Evolutionary conservation across 441 rosid genomes (phyloP).

Genomic region (Populus hybrid): DNA sequence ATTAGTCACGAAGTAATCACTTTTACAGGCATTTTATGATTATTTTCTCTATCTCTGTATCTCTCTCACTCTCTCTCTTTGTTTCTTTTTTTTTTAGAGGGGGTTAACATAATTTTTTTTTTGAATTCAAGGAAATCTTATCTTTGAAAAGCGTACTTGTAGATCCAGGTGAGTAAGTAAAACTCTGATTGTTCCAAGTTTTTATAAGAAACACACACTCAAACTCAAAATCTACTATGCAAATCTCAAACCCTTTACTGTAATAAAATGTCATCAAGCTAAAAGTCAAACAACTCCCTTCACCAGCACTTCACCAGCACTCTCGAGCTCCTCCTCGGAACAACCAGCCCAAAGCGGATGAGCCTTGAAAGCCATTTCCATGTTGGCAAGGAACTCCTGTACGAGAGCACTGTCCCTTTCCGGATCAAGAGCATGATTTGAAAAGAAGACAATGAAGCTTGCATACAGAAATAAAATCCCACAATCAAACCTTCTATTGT

Average conservation of each 20-base stretch:
- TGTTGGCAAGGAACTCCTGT: slow-evolving; percentile 67
- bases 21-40: no score
- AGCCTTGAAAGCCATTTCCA: slow-evolving; percentile 87
- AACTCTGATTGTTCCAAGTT: no score
- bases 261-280: neutral
- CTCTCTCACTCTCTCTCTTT: no score
- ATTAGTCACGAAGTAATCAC: slow-evolving; percentile 7
- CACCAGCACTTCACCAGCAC: slow-evolving; percentile 95
- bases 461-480: neutral
- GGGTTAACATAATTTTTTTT: no score
- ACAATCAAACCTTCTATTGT: neutral
- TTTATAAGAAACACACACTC: no score
- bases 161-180: no score
- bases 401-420: slow-evolving; percentile 66
- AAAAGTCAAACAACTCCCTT: slow-evolving; percentile 37
- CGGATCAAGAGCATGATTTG: slow-evolving; percentile 76
- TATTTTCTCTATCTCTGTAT: no score
- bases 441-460: slow-evolving; percentile 80
- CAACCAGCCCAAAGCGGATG: slow-evolving; percentile 98
- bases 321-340: slow-evolving; percentile 91
- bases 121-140: no score
- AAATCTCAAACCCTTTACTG: no score
- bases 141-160: no score
- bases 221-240: no score
- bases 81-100: no score